These are phyloP conservation scores for Mastigamoeba balamuthi DNA, from an alignment of 78 protist species.

Conservation along the genomic window DNA sequence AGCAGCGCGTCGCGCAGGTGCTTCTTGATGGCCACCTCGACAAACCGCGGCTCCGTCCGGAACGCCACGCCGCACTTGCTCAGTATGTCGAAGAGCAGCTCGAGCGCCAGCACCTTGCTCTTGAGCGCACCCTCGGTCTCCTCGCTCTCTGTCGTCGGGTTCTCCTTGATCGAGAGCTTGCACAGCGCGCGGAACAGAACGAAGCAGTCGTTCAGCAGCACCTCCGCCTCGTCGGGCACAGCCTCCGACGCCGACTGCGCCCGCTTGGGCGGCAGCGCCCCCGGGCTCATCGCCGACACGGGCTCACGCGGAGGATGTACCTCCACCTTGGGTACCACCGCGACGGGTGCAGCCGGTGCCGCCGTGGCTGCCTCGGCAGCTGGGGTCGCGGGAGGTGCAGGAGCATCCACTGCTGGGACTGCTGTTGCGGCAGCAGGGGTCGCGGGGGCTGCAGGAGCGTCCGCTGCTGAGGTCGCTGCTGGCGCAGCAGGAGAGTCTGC, in stretches of 20 bases:
- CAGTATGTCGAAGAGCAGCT: slow-evolving; percentile 33
- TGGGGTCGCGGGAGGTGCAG: background rate
- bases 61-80: slow-evolving; percentile 44
- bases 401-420: no score
- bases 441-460: no score
- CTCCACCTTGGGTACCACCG: background rate
- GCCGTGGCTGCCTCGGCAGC: background rate
- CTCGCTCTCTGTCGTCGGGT: slow-evolving; percentile 23
- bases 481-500: no score
- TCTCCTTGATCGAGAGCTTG: slow-evolving; percentile 45
- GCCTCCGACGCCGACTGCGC: background rate
- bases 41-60: background rate
- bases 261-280: background rate
- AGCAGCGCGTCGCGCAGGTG: slow-evolving; percentile 60
- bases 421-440: background rate
- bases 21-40: slow-evolving; percentile 17
- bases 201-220: background rate
- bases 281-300: background rate
- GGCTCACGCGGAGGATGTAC: background rate
- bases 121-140: slow-evolving; percentile 17
- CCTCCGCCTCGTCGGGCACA: background rate
- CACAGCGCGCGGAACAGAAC: slow-evolving; percentile 35
- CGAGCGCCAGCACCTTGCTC: slow-evolving; percentile 52
- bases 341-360: background rate
- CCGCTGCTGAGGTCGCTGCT: no score